Conservation (phyloP, 441 rosid genomes). For the Brassica balearica region DNA sequence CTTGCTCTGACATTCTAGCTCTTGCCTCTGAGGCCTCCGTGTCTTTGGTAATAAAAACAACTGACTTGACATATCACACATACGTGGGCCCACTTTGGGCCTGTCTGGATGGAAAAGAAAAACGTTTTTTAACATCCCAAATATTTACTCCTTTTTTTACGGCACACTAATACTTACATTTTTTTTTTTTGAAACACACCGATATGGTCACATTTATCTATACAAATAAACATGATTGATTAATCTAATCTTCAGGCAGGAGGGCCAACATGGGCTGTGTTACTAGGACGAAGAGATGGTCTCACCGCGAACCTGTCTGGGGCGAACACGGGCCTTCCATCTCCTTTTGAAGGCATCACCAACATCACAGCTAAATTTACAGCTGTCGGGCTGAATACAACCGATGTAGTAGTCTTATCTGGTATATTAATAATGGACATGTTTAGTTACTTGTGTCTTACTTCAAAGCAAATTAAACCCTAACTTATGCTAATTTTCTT, state of each 20-base stretch:
- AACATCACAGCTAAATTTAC: slow-evolving; percentile 48
- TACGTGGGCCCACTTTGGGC: neutral
- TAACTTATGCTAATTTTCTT: neutral
- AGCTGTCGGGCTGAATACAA: slow-evolving; percentile 59
- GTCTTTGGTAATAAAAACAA: slow-evolving; percentile 45
- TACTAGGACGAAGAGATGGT: slow-evolving; percentile 70
- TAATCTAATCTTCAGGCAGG: slow-evolving; percentile 54
- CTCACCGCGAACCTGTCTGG: slow-evolving; percentile 47
- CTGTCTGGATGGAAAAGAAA: neutral
- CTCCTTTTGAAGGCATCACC: slow-evolving; percentile 50
- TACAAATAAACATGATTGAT: slow-evolving; percentile 9
- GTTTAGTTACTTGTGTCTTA: slow-evolving; percentile 1
- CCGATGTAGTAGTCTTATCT: slow-evolving; percentile 65
- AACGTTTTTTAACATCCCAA: neutral
- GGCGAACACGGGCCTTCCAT: slow-evolving; percentile 50
- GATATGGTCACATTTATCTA: neutral
- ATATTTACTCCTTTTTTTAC: neutral
- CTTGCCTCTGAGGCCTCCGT: slow-evolving; percentile 62
- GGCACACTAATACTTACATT: neutral
- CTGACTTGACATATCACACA: slow-evolving; percentile 15
- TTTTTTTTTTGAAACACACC: neutral
- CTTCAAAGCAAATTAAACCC: neutral
- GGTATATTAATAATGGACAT: slow-evolving; percentile 46
- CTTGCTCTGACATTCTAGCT: slow-evolving; percentile 70
- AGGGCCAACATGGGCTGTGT: slow-evolving; percentile 67